Conservation (phyloP, 2,329 filamentous ascomycete species). For the Scedosporium minutisporum region DNA sequence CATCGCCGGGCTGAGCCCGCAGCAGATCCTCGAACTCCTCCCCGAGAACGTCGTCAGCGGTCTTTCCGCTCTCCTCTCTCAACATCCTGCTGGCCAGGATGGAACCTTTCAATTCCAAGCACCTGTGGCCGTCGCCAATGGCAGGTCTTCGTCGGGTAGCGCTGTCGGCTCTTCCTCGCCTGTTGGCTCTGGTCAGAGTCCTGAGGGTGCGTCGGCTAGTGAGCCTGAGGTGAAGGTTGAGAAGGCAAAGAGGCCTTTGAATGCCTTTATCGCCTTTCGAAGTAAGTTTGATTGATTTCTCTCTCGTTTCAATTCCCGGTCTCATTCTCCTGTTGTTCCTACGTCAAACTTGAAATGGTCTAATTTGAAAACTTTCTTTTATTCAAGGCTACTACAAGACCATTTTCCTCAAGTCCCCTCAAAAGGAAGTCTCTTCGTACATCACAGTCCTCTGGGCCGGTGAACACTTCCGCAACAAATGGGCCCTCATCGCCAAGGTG, state of each 20-base stretch:
- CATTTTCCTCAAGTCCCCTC: conserved; percentile 34
- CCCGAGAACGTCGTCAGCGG: background rate
- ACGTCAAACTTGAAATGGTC: conserved; percentile 8
- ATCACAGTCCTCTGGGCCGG: conserved; percentile 38
- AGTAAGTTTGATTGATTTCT: conserved; percentile 12
- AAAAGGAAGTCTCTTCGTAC: conserved; percentile 42
- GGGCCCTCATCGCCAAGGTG: conserved; percentile 42
- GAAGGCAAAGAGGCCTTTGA: conserved; percentile 8
- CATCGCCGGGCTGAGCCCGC: background rate
- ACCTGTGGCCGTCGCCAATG: background rate
- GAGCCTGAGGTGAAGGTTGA: background rate
- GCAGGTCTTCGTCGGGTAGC: background rate
- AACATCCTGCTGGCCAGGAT: background rate
- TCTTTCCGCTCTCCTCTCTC: background rate
- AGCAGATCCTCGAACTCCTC: background rate
- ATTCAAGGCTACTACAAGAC: conserved; percentile 34
- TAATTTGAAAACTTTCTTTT: background rate
- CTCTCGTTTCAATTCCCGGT: too few relatives aligned
- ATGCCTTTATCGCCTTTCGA: conserved; percentile 23
- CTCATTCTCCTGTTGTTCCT: conserved; percentile 16
- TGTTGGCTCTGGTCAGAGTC: background rate
- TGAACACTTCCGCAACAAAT: conserved; percentile 40
- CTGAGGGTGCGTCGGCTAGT: background rate
- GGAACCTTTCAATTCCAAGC: background rate
- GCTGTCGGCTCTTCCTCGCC: background rate